Base-by-base conservation (phyloP, 2,329 filamentous ascomycete genomes). In the Alternaria burnsii region DNA sequence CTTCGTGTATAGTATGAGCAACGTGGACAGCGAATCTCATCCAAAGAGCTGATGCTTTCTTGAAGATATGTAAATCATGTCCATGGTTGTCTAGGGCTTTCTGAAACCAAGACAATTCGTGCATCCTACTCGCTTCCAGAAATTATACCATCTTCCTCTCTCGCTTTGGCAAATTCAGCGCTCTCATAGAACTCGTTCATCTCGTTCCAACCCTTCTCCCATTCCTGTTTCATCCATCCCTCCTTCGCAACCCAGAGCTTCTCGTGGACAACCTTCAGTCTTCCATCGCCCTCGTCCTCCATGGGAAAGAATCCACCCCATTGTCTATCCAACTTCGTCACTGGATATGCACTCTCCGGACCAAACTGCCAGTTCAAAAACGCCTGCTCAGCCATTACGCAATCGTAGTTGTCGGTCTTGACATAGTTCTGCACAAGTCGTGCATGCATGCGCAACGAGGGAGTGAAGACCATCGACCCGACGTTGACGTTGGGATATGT, bases 291-390 rank as follows among this genome's bases (percentile, higher is more conserved):
- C 3, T 72, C 60, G 7, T 71, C 71, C 1, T 62, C 50, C 3
- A 65, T 41, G 0, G 57, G 70, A 18, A 73, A 76, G 40, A 71
- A 72, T 0, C 69, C 74, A 7, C 74, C 74, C 65, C 71, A 78
- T 51, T 69, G 52, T 26, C 73, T 64, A 4, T 71, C 66, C 26
- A 77, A 48, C 34, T 47, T 46, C 1, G 64, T 68, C 3, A 66
- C 61, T 3, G 76, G 75, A 52, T 73, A 77, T 5, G 75, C 71
- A 0, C 73, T 70, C 1, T 70, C 61, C 1, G 62, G 52, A 7
- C 62, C 57, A 51, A 77, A 78, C 44, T 76, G 70, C 73, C 75
- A 75, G 30, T 75, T 76, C 9, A 78, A 40, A 30, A 76, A 76
- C 3, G 73, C 73, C 55, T 78, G 76, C 57, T 77, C 76, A 0